Percentiles rank a stretch among this genome's conserved stretches.
Conservation (phyloP, 2,329 filamentous ascomycete genomes). For the Simplicillium aogashimaense region DNA sequence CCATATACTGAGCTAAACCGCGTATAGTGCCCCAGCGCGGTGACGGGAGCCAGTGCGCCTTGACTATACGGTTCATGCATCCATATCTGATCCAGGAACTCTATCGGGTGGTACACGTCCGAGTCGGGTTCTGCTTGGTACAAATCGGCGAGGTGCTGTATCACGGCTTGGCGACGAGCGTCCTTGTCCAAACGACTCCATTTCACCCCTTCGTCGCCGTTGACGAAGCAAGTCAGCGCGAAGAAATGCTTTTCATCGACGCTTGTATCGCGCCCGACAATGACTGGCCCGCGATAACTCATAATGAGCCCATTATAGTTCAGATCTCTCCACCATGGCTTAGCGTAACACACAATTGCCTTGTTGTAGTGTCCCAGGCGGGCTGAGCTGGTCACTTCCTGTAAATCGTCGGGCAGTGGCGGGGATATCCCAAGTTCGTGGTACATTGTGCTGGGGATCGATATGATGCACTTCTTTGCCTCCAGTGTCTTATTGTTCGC, state of each 20-base stretch:
- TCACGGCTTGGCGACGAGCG: slow-evolving; percentile 17
- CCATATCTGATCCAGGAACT: slow-evolving; percentile 23
- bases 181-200: slow-evolving; percentile 20
- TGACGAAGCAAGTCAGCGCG: slow-evolving; percentile 30
- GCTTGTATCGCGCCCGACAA: slow-evolving; percentile 29
- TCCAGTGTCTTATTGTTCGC: slow-evolving; percentile 14
- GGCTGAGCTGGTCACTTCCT: slow-evolving; percentile 21
- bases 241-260: slow-evolving; percentile 18
- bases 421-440: slow-evolving; percentile 35
- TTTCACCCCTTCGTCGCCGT: slow-evolving; percentile 21
- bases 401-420: slow-evolving; percentile 24
- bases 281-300: slow-evolving; percentile 27
- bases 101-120: slow-evolving; percentile 13
- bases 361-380: slow-evolving; percentile 36
- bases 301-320: slow-evolving; percentile 26
- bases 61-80: slow-evolving; percentile 21
- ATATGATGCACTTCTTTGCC: slow-evolving; percentile 32
- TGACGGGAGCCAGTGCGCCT: slow-evolving; percentile 22
- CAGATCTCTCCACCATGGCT: slow-evolving; percentile 24
- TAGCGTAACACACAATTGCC: slow-evolving; percentile 18
- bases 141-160: slow-evolving; percentile 21
- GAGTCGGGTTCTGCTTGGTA: slow-evolving; percentile 13
- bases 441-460: slow-evolving; percentile 37
- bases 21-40: slow-evolving; percentile 17
- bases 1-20: slow-evolving; percentile 17